Percentiles rank a stretch among this genome's conserved stretches.
Evolutionary conservation across 2,329 filamentous ascomycete species (phyloP).

Genomic region (Stylonectria norvegica): DNA sequence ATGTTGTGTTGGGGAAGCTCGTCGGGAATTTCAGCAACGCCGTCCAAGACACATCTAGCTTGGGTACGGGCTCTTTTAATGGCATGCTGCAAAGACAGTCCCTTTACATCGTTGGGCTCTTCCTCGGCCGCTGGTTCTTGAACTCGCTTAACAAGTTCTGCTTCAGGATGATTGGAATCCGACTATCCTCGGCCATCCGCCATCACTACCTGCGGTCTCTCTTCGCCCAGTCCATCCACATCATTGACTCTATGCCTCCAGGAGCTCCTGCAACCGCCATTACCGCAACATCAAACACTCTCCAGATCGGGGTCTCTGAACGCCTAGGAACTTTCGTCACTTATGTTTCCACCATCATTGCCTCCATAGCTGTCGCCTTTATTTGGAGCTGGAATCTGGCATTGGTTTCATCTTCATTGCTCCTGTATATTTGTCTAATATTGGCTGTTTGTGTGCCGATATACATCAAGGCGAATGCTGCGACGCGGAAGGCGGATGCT

Average conservation of each 20-base stretch:
- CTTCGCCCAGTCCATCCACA: constrained; percentile 47
- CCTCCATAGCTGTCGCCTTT: constrained; percentile 51
- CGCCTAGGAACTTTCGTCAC: constrained; percentile 44
- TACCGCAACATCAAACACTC: constrained; percentile 49
- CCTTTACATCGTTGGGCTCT: constrained; percentile 36
- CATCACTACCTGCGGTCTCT: constrained; percentile 47
- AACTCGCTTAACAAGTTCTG: constrained; percentile 36
- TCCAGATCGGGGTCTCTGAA: constrained; percentile 54
- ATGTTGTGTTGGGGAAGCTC: constrained; percentile 34
- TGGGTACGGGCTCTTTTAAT: not conserved
- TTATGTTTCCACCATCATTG: constrained; percentile 37
- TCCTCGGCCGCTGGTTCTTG: constrained; percentile 31
- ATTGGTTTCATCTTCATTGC: constrained; percentile 44
- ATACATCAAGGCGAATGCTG: constrained; percentile 31
- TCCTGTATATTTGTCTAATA: constrained; percentile 40
- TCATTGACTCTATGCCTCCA: constrained; percentile 46
- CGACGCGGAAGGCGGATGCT: constrained; percentile 35
- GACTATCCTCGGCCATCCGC: constrained; percentile 48
- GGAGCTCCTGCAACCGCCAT: constrained; percentile 51
- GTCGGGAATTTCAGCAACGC: constrained; percentile 17
- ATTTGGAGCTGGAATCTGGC: constrained; percentile 51
- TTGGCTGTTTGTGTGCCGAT: constrained; percentile 32
- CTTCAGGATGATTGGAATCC: constrained; percentile 47
- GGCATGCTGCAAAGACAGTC: constrained; percentile 10
- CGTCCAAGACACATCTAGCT: constrained; percentile 9